Percentiles rank a stretch among this genome's conserved stretches.
phyloP scores from a whole-genome alignment of 2,329 filamentous ascomycete species.

The Clonostachys byssicola region DNA sequence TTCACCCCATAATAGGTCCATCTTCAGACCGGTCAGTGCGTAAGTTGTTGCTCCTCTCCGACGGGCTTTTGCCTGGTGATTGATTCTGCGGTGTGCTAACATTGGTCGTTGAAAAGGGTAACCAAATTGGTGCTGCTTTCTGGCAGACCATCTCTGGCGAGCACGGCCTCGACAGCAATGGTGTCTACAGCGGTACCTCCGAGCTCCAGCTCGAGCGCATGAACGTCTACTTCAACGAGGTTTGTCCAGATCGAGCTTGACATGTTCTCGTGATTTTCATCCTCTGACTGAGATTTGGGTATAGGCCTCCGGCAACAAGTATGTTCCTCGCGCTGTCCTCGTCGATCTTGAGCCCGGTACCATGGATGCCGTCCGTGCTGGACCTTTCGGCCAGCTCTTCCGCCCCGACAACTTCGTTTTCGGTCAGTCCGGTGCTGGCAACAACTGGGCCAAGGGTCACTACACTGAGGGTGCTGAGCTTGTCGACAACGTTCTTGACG shows the following conservation, averaged over 20 bases:
- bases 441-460: slow-evolving; percentile 99
- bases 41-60: slow-evolving; percentile 39
- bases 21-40: slow-evolving; percentile 99
- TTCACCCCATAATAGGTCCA: slow-evolving; percentile 72
- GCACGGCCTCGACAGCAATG: slow-evolving; percentile 96
- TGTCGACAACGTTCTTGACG: slow-evolving; percentile 96
- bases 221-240: slow-evolving; percentile 97
- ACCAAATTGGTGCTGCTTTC: slow-evolving; percentile 99
- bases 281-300: slow-evolving; percentile 2
- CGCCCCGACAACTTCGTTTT: slow-evolving; percentile 99
- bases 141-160: slow-evolving; percentile 88
- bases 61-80: slow-evolving; percentile 2
- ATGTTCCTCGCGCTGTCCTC: slow-evolving; percentile 97
- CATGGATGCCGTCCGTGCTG: slow-evolving; percentile 98
- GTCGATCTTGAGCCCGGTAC: slow-evolving; percentile 99
- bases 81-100: slow-evolving; percentile 24
- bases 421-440: slow-evolving; percentile 98
- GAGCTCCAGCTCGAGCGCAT: slow-evolving; percentile 99
- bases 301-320: slow-evolving; percentile 95
- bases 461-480: slow-evolving; percentile 99
- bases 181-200: slow-evolving; percentile 97
- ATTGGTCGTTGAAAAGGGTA: slow-evolving; percentile 62
- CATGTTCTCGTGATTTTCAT: background rate
- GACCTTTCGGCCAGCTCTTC: slow-evolving; percentile 98
- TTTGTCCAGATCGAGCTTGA: slow-evolving; percentile 18